Evolutionary conservation across 1,284 basidiomycete species (phyloP), one percentile per base, ranked within the genome.

Genomic region (Trichosporon ovoides): DNA sequence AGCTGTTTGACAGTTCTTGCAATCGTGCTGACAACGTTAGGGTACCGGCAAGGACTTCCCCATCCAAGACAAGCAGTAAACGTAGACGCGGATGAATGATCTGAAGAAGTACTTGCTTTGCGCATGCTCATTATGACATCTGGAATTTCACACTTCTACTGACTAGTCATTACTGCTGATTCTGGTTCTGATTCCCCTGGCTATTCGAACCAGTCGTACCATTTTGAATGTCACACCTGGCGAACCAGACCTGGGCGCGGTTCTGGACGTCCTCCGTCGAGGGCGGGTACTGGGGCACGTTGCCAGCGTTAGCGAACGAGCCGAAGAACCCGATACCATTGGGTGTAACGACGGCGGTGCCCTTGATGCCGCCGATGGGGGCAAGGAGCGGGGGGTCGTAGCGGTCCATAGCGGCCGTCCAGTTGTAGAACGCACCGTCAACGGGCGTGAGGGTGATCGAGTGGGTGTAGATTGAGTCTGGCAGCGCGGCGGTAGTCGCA

Each of bases 41-140:
- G 64, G 53, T 12, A 70, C 72, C 24, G 73, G 73, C 53, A 70
- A 70, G 62, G 73, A 75, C 57, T 62, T 74, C 16, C 72, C 72
- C 22, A 71, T 74, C 62, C 51, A 57, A 52, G 72, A 74, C 61
- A 70, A 61, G 56, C 48, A 55, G 56, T 61, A 61, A 20, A 31
- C 28, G 4, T 31, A 31, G 28, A 31, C 9, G 28, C 28, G 28
- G 28, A 31, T 31, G 28, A 31, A 31, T 31, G 28, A 31, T n/a
- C n/a, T n/a, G 9, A 31, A 4, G 28, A 31, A 31, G 28, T 31
- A 9, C 28, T 5, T 31, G 28, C 28, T n/a, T n/a, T n/a, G n/a
- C n/a, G n/a, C n/a, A n/a, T n/a, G n/a, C n/a, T n/a, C n/a, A n/a
- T n/a, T n/a, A n/a, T n/a, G n/a, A n/a, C n/a, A n/a, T n/a, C n/a